Conservation (phyloP, 306 rosid species). For the Hippophae tibetana region DNA sequence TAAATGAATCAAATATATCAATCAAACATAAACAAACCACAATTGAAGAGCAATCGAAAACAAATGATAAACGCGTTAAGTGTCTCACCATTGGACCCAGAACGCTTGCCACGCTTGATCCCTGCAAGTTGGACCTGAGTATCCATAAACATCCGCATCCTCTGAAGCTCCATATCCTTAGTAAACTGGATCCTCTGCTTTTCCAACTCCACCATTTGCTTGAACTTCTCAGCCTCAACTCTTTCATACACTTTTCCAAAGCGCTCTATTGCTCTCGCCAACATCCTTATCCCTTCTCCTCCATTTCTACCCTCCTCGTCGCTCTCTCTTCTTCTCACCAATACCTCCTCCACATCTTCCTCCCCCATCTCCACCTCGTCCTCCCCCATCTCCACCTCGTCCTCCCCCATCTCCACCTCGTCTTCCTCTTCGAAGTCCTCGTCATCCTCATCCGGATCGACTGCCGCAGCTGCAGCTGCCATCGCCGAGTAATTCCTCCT, state of each 20-base stretch:
- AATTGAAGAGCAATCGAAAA: too few species aligned
- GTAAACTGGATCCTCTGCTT: slow-evolving; percentile 88
- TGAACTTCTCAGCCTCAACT: slow-evolving; percentile 75
- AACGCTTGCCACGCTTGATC: slow-evolving; percentile 78
- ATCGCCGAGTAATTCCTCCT: slow-evolving; percentile 77
- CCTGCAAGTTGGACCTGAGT: slow-evolving; percentile 88
- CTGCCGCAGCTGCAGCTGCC: slow-evolving; percentile 88
- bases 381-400: slow-evolving; percentile 1
- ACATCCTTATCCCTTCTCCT: slow-evolving; percentile 58
- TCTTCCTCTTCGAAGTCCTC: slow-evolving; percentile 39
- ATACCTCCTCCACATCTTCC: too few species aligned
- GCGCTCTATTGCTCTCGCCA: slow-evolving; percentile 79
- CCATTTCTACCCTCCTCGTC: slow-evolving; percentile 25
- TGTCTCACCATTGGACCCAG: slow-evolving; percentile 61
- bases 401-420: slow-evolving; percentile 27
- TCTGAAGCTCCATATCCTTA: slow-evolving; percentile 77
- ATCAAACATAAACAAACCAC: too few species aligned
- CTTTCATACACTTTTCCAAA: slow-evolving; percentile 77
- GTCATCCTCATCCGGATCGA: slow-evolving; percentile 50
- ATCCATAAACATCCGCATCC: slow-evolving; percentile 86
- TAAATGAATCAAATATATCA: too few species aligned
- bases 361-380: slow-evolving; percentile 33
- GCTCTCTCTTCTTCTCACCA: slow-evolving; percentile 27
- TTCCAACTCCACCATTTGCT: slow-evolving; percentile 94
- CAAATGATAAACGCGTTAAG: not conserved